Percentiles rank a stretch among this genome's conserved stretches.
Conservation (phyloP, 805 yeast species). For the Kodamaea nitidulidarum region DNA sequence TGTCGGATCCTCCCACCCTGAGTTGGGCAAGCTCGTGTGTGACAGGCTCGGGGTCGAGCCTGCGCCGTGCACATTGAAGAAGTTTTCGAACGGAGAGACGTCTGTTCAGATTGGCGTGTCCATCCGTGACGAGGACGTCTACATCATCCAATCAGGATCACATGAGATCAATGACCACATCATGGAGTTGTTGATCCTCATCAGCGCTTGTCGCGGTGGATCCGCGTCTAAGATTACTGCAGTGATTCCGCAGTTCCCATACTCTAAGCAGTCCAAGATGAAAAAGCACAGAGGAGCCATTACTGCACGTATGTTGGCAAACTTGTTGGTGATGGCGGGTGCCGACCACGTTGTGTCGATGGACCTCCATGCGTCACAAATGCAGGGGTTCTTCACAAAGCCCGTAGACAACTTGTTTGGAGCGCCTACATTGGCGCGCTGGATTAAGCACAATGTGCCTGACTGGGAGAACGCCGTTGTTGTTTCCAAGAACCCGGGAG, state of each 20-base stretch:
- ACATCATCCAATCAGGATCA: constrained; percentile 85
- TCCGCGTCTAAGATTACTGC: constrained; percentile 97
- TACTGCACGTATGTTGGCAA: constrained; percentile 97
- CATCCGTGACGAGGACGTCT: constrained; percentile 95
- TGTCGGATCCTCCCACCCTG: constrained; percentile 96
- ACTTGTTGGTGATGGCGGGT: constrained; percentile 93
- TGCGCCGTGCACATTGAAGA: constrained; percentile 86
- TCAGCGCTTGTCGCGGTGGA: constrained; percentile 95
- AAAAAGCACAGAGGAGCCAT: constrained; percentile 98
- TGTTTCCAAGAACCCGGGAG: constrained; percentile 99
- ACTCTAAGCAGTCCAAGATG: constrained; percentile 96
- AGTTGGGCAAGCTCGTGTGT: constrained; percentile 86
- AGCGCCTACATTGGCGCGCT: constrained; percentile 91
- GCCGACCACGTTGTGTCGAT: constrained; percentile 97
- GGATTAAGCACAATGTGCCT: constrained; percentile 89
- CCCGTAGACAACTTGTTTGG: constrained; percentile 97
- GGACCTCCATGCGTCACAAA: constrained; percentile 95
- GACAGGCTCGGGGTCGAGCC: constrained; percentile 87
- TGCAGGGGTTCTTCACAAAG: constrained; percentile 97
- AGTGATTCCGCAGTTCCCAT: constrained; percentile 96
- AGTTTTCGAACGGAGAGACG: constrained; percentile 96
- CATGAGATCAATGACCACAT: constrained; percentile 87
- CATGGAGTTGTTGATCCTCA: constrained; percentile 90
- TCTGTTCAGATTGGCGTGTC: constrained; percentile 93
- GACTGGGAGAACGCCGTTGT: constrained; percentile 88